Evolutionary conservation across 2,329 filamentous ascomycete genomes (phyloP).

Genomic region (Aspergillus sp.): DNA sequence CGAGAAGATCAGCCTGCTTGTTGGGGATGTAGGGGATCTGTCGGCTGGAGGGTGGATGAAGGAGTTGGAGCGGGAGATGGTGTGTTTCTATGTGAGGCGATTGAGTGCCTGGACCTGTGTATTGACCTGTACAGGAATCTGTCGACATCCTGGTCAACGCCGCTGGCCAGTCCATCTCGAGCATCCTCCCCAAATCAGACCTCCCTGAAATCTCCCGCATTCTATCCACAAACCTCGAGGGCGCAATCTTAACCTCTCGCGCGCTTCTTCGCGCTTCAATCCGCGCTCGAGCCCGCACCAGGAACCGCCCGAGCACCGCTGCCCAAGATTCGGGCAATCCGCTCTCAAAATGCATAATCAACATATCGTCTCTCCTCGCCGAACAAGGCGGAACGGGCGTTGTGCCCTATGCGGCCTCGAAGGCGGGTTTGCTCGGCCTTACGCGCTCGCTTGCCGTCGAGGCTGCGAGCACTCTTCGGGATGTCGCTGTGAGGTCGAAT

Average conservation of each 20-base stretch:
- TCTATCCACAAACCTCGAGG: conserved; percentile 59
- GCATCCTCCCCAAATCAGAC: conserved; percentile 50
- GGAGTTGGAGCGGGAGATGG: conserved; percentile 32
- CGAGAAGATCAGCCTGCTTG: conserved; percentile 18
- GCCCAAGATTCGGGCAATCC: conserved; percentile 39
- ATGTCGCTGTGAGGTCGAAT: conserved; percentile 62
- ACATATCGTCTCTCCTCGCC: conserved; percentile 68
- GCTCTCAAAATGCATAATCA: conserved; percentile 70
- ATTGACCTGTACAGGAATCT: conserved; percentile 18
- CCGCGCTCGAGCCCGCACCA: conserved; percentile 20
- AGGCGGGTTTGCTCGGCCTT: conserved; percentile 65
- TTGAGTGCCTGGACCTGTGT: no score
- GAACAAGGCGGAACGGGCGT: conserved; percentile 60
- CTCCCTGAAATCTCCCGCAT: conserved; percentile 46
- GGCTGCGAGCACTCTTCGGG: conserved; percentile 45
- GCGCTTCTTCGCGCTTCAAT: conserved; percentile 28
- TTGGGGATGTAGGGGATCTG: conserved; percentile 30
- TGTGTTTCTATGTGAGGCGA: no score
- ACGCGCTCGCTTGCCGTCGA: conserved; percentile 28
- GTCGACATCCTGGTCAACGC: conserved; percentile 65
- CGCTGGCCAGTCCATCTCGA: conserved; percentile 61
- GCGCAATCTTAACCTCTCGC: conserved; percentile 32
- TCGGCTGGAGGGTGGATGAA: conserved; percentile 25
- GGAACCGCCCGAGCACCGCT: conserved; percentile 18
- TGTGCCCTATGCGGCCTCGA: conserved; percentile 66